Base-by-base conservation (phyloP, 1,284 basidiomycete genomes). In the Somion occarium region DNA sequence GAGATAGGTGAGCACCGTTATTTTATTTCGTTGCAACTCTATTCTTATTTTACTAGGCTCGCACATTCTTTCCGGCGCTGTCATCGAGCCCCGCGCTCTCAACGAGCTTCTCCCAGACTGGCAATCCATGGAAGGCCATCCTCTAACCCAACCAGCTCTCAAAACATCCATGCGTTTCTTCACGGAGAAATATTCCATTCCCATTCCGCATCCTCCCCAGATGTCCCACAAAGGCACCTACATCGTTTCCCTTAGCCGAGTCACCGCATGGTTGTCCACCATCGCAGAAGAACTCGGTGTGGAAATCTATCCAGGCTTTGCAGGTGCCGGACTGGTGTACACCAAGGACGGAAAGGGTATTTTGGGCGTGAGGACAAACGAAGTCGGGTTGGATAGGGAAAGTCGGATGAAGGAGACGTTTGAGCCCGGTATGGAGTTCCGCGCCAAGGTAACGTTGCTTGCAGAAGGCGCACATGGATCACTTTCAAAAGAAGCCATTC, bases 391-490 rank as follows among this genome's bases (percentile, higher is more conserved):
- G 44, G 89, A 94, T 66, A 87, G 85, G 63, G 73, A 83, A 51
- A 82, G 83, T 27, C 74, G 82, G 54, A 85, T 88, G 68, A 98
- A 97, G 69, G 85, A 93, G 43, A 81, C 83, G 12, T 99, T 95
- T 64, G 95, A 98, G 69, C 92, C 95, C 1, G 96, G 96, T 2
- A 98, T 99, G 93, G 87, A 92, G 57, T 99, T 99, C 73, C 85
- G 88, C 52, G 88, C 96, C 37, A 94, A 91, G 64, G 87, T 96
- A 44, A 97, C 94, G 0, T 77, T 99, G n/a, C 80, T 99, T 47
- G 95, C 93, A 0, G 97, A 99, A 69, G 97, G 96, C 45, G 93
- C 95, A 9, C 96, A 98, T 61, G 96, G 97, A 1, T 91, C 87
- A 3, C 76, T 99, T 25, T 86, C 91, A 12, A 96, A 98, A 70